Conservation (phyloP, 2,329 filamentous ascomycete genomes). For the Talaromyces sp. region DNA sequence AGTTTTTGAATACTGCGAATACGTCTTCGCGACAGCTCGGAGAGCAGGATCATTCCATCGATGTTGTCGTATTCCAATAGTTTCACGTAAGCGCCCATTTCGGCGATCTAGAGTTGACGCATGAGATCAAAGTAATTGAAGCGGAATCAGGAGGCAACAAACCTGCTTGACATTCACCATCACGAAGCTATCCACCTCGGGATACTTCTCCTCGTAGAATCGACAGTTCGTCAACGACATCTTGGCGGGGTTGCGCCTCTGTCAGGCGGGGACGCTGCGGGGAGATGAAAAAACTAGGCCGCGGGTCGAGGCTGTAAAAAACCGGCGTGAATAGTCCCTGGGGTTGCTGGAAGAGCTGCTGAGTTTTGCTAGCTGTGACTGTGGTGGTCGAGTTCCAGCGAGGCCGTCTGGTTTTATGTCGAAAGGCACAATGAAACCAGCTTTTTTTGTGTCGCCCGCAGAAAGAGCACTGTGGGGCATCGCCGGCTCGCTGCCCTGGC, state of each 20-base stretch:
- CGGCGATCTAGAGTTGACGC: slow-evolving; percentile 66
- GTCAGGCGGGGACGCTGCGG: slow-evolving; percentile 9
- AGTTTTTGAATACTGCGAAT: slow-evolving; percentile 99
- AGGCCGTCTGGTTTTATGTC: not conserved
- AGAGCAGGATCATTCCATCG: slow-evolving; percentile 99
- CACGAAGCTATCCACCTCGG: slow-evolving; percentile 98
- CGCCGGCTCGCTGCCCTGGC: not conserved
- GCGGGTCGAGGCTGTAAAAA: not conserved
- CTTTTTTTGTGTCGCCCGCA: slow-evolving; percentile 13
- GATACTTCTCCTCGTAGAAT: slow-evolving; percentile 96
- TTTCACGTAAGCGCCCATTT: slow-evolving; percentile 99
- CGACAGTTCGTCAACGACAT: slow-evolving; percentile 97
- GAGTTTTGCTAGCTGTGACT: not conserved
- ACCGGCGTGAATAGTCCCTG: not conserved
- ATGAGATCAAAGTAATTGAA: not conserved
- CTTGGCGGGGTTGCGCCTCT: slow-evolving; percentile 49
- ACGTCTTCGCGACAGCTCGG: slow-evolving; percentile 94
- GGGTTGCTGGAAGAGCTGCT: not conserved
- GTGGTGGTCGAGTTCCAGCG: not conserved
- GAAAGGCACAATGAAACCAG: slow-evolving; percentile 7
- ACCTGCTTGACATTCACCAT: slow-evolving; percentile 99
- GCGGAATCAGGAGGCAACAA: slow-evolving; percentile 13
- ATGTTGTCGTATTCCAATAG: slow-evolving; percentile 99
- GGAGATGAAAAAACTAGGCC: not conserved
- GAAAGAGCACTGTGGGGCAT: slow-evolving; percentile 1